Evolutionary conservation across 805 yeast genomes (phyloP).

Genomic region (Peterozyma xylosa): DNA sequence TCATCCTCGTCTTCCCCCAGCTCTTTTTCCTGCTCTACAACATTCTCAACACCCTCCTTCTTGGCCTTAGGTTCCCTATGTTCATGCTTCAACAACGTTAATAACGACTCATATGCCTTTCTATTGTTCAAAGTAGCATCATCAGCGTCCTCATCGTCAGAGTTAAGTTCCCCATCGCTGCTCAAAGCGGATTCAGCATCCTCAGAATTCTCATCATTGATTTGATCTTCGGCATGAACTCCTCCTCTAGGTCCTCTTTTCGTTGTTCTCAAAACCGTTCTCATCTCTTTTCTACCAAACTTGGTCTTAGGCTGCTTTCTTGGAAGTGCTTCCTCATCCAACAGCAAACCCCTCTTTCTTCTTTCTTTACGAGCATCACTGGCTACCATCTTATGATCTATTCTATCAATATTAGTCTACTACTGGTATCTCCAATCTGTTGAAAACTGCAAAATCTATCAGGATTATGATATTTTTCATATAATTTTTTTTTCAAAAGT

Average conservation of each 20-base stretch:
- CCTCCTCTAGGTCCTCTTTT: conserved; percentile 20
- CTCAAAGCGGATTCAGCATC: conserved; percentile 12
- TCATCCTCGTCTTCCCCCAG: conserved; percentile 20
- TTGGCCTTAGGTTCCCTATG: conserved; percentile 20
- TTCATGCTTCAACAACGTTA: conserved; percentile 51
- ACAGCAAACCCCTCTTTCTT: conserved; percentile 9
- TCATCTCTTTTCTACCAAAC: conserved; percentile 54
- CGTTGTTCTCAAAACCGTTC: conserved; percentile 52
- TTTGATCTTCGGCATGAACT: conserved; percentile 11
- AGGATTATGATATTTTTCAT: too few species aligned
- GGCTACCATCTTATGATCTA: conserved; percentile 11
- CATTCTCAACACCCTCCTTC: conserved; percentile 9
- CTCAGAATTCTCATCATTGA: conserved; percentile 12
- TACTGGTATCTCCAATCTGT: too few species aligned
- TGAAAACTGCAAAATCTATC: too few species aligned
- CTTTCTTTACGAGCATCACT: conserved; percentile 12
- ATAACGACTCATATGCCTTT: conserved; percentile 58
- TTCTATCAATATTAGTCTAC: neutral
- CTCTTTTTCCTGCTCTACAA: conserved; percentile 10
- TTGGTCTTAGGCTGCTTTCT: conserved; percentile 15
- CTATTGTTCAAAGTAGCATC: conserved; percentile 20
- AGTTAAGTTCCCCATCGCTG: conserved; percentile 12
- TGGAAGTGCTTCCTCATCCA: neutral
- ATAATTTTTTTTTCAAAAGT: too few species aligned
- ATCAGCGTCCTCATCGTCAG: conserved; percentile 15